These are phyloP conservation scores for Clitopilus passeckerianus DNA, from an alignment of 768 basidiomycete genomes.

Conservation along the genomic window DNA sequence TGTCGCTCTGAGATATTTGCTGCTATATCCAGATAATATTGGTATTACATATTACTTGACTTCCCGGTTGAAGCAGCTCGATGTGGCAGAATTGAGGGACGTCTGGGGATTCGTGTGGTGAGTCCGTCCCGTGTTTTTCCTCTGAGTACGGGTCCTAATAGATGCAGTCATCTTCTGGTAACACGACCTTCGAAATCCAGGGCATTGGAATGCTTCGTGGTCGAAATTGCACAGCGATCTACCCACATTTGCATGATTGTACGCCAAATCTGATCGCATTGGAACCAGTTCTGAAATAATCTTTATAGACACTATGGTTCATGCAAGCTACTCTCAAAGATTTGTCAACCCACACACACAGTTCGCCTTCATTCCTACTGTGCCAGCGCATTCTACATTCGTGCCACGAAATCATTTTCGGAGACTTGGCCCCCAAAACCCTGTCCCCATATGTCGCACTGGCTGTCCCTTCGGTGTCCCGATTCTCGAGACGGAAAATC, in stretches of 20 bases:
- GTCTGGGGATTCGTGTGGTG: slow-evolving; percentile 92
- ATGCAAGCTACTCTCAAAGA: slow-evolving; percentile 95
- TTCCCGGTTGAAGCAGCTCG: slow-evolving; percentile 61
- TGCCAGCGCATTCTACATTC: slow-evolving; percentile 88
- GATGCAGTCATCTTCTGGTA: slow-evolving; percentile 82
- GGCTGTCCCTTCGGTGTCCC: slow-evolving; percentile 41
- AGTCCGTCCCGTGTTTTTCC: slow-evolving; percentile 14
- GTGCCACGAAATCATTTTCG: slow-evolving; percentile 96
- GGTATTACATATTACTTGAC: slow-evolving; percentile 91
- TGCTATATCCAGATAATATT: slow-evolving; percentile 78
- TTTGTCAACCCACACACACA: slow-evolving; percentile 50
- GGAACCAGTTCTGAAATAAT: slow-evolving; percentile 6
- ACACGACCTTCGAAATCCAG: slow-evolving; percentile 89
- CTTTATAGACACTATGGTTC: slow-evolving; percentile 86
- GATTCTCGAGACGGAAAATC: slow-evolving; percentile 56
- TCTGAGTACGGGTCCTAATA: slow-evolving; percentile 7
- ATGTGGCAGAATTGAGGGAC: slow-evolving; percentile 68
- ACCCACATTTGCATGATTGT: slow-evolving; percentile 96
- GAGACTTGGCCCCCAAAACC: slow-evolving; percentile 67
- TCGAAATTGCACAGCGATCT: slow-evolving; percentile 83
- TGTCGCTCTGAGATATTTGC: slow-evolving; percentile 86
- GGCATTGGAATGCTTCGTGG: slow-evolving; percentile 91
- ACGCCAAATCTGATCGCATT: slow-evolving; percentile 29
- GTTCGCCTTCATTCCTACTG: slow-evolving; percentile 78
- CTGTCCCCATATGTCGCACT: slow-evolving; percentile 65